Base-by-base conservation (phyloP, 2,329 filamentous ascomycete genomes). In the Plenodomus tracheiphilus region DNA sequence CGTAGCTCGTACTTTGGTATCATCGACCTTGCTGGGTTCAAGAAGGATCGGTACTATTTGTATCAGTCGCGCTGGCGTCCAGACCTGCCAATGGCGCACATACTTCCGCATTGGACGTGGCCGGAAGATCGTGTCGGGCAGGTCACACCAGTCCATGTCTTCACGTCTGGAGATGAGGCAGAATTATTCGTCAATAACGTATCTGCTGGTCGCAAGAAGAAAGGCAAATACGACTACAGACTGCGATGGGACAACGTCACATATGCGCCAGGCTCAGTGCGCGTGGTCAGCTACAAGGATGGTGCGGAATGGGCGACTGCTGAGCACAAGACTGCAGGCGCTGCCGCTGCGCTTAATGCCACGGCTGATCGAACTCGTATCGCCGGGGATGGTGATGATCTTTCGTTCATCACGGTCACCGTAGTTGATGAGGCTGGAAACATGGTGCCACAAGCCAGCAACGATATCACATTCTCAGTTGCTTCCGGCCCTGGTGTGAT, bases 91-190 rank as follows among this genome's bases (percentile, higher is more conserved):
- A 74, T 77, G 65, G 80, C 78, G 3, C 79, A 83, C 54, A 77
- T 83, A 16, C 72, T 83, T 0, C 81, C 81, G 2, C 81, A 83
- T 58, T 83, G 81, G 81, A 81, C 71, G 10, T 84, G 79, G 78
- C 75, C 78, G n/a, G n/a, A n/a, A 0, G 49, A 76, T 15, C 68
- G 79, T 0, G 70, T 72, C 0, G 77, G 78, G 1, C 52, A 75
- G 46, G 68, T 76, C 1, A 83, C 80, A 3, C 81, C 80, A 0
- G 79, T 83, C 0, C 80, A 83, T 57, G 79, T 82, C 0, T 82
- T 81, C 54, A 74, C 79, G 0, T 68, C 75, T 1, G 80, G 69
- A 2, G 78, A 82, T 51, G 78, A 81, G 55, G 81, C 79, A 3
- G 80, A 83, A 66, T 64, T 83, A 2, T 83, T 82, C 51, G 56